A percentile compares a stretch with the other conserved stretches of the same genome.
These are phyloP conservation scores for Phytopythium chamaehyphon DNA, from an alignment of 352 stramenopile genomes.

Conservation along the genomic window DNA sequence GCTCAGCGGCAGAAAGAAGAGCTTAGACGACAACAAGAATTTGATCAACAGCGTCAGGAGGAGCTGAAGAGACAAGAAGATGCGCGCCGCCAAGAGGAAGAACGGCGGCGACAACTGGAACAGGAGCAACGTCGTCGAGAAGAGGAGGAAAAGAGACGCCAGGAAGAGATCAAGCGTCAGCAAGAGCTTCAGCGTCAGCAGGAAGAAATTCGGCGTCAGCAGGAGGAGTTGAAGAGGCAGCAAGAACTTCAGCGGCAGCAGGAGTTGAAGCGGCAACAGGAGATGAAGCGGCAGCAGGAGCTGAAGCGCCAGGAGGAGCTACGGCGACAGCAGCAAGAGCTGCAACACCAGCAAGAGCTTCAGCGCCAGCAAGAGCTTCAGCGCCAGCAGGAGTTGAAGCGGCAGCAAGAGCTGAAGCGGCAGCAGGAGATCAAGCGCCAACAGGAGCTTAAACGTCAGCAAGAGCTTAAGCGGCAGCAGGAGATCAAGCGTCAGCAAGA, in stretches of 20 bases:
- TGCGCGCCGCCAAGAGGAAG: conserved; percentile 8
- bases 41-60: conserved; percentile 2
- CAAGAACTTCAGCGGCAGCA: conserved; percentile 12
- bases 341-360: conserved; percentile 21
- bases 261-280: conserved; percentile 6
- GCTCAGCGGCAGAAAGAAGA: conserved; percentile 6
- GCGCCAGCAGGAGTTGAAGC: conserved; percentile 21
- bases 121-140: conserved; percentile 14
- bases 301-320: conserved; percentile 19
- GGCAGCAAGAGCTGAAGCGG: conserved; percentile 12
- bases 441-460: conserved; percentile 1
- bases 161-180: conserved; percentile 5
- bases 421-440: conserved; percentile 10
- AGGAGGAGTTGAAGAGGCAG: conserved; percentile 11
- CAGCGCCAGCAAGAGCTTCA: conserved; percentile 31
- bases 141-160: conserved; percentile 7
- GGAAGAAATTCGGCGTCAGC: conserved; percentile 1
- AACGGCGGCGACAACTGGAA: conserved; percentile 11
- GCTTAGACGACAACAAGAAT: conserved; percentile 6
- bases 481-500: conserved; percentile 3
- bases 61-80: conserved; percentile 9
- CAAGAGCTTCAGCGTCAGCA: conserved; percentile 8
- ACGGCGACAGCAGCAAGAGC: conserved; percentile 21
- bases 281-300: conserved; percentile 13
- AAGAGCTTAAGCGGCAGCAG: conserved; percentile 7